A percentile compares a stretch with the other conserved stretches of the same genome.
phyloP scores from a whole-genome alignment of 129 eudicot genomes.

The Flaveria brownii region DNA sequence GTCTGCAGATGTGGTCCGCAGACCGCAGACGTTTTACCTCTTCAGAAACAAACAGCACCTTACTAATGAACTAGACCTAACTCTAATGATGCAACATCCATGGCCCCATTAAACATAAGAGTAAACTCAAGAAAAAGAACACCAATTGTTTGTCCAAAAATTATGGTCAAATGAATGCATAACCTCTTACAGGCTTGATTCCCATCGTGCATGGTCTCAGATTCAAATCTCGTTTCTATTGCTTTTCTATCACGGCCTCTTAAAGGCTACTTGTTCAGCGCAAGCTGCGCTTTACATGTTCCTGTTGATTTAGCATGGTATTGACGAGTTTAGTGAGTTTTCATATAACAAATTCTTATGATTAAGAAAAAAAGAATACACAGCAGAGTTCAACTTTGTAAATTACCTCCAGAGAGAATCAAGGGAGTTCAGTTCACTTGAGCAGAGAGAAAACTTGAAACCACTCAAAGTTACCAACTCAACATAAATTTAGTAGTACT shows the following conservation, averaged over 20 bases:
- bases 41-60: no score
- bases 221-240: no score
- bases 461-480: slow-evolving; percentile 17
- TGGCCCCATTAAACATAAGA: slow-evolving; percentile 2
- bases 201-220: no score
- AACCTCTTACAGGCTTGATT: neutral
- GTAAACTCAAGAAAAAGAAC: neutral
- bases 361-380: neutral
- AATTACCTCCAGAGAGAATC: neutral
- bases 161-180: slow-evolving; percentile 11
- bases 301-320: no score
- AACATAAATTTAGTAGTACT: neutral
- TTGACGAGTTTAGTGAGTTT: no score
- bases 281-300: no score
- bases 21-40: no score
- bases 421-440: neutral
- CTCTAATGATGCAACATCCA: neutral
- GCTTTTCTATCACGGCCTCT: no score
- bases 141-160: neutral
- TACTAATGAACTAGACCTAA: neutral
- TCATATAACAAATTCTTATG: no score
- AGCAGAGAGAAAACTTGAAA: neutral
- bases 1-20: no score
- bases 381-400: slow-evolving; percentile 18
- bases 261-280: no score